Base-by-base conservation (phyloP, 2,329 filamentous ascomycete species). In the Fusarium sp. region DNA sequence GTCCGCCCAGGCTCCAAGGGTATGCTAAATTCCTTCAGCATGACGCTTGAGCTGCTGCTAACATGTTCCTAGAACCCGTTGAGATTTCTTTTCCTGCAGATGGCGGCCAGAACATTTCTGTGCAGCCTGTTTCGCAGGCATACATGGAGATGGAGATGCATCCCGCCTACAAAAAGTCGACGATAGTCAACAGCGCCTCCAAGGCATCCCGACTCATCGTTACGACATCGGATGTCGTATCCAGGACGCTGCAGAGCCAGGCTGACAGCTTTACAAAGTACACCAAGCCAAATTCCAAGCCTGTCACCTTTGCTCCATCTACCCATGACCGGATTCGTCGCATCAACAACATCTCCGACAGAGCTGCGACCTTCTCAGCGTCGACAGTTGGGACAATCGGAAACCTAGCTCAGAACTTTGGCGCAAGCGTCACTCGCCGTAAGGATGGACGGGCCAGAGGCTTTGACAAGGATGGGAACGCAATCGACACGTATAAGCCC, bases 151-250 rank as follows among this genome's bases (percentile, higher is more conserved):
- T 92, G 82, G 86, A 92, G 42, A 85, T 92, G 75, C 94, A 98
- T 75, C 96, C 96, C 0, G 92, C 93, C n/a, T 99, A 97, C 81
- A 89, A 92, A 75, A 91, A 92, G 77, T 97, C 93, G 1, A 89
- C 90, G 16, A 83, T 99, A 18, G 95, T 99, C 13, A 91, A 93
- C 65, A 93, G 92, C 71, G 95, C 96, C 2, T 91, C 91, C 6
- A 91, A 90, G 18, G 96, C 95, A 1, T 98, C 96, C 2, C 91
- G 94, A 5, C 85, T 99, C 16, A 93, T 99, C 70, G 93, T 99
- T 40, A 97, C 95, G 0, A 92, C 91, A 7, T 95, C 93, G 23
- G 88, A 89, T 68, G 90, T 92, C 71, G 83, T 98, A 50, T 89
- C 92, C 72, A 93, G 91, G 77, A 88, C 90, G 58, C 83, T 99